Base-by-base conservation (phyloP, 1,284 basidiomycete species). In the Apiotrichum gracile region DNA sequence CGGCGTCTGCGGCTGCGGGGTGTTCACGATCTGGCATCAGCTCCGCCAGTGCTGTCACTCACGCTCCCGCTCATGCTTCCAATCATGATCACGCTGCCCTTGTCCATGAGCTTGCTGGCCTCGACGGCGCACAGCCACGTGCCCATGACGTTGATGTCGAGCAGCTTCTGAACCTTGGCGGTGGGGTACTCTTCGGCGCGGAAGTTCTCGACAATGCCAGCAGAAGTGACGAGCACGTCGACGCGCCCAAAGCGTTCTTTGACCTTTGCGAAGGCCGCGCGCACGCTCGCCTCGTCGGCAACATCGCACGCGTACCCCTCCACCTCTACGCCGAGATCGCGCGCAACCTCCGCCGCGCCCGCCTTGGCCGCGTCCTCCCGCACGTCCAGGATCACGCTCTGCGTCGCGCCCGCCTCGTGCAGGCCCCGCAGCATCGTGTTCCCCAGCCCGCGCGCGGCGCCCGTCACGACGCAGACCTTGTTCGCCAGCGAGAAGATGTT, bases 391-490 rank as follows among this genome's bases (percentile, higher is more conserved):
- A 97, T 83, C 38, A 85, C 91, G 34, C 97, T 75, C 48, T 81
- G 80, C 39, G 85, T 86, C 70, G 90, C 91, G 49, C 91, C 91
- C n/a, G 21, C 80, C 84, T 66, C 85, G 62, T 93, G 70, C 73
- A 97, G 91, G 9, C 91, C 91, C 50, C 85, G 83, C 65, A 88
- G 91, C 73, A 96, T 91, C 73, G 91, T 85, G 66, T 87, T 82
- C 16, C 91, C 91, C 34, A 96, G 77, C 14, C 93, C 93, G 65
- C 88, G 82, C 17, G 91, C 93, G 49, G 86, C 94, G 49, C 93
- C 93, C n/a, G 93, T 97, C 51, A 97, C 84, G 62, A 94, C 78
- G 76, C 88, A 91, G 45, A 93, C 90, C 85, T 96, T 74, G 51
- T 65, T 65, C 29, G 67, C 69, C 64, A 74, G 69, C 5, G 65